These are phyloP conservation scores for Sporothrix brunneoviolacea DNA, from an alignment of 2,329 filamentous ascomycete genomes.

Conservation along the genomic window DNA sequence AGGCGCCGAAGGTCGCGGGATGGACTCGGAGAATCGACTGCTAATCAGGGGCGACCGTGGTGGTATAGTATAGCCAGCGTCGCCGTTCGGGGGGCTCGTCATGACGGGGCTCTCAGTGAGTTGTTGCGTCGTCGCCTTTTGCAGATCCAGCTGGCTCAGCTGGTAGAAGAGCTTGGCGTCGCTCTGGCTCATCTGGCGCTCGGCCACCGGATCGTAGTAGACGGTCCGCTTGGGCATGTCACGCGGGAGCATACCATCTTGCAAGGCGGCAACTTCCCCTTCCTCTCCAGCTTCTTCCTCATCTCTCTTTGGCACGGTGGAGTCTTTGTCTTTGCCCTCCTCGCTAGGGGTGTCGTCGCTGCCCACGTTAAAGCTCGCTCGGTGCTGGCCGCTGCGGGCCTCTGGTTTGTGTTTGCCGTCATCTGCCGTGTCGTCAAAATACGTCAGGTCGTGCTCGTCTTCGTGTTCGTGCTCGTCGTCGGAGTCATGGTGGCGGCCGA, in stretches of 20 bases:
- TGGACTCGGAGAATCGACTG: constrained; percentile 5
- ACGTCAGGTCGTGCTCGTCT: background rate
- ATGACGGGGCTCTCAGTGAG: constrained; percentile 43
- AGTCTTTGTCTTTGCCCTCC: background rate
- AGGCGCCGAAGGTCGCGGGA: background rate
- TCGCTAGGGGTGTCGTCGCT: constrained; percentile 3
- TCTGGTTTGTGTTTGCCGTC: background rate
- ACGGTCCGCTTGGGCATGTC: constrained; percentile 66
- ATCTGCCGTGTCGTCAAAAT: background rate
- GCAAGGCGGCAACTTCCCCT: constrained; percentile 22
- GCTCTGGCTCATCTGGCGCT: constrained; percentile 88
- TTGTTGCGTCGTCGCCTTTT: constrained; percentile 30
- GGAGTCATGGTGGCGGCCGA: background rate
- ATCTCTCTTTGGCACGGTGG: background rate
- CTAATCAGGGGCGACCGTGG: constrained; percentile 15
- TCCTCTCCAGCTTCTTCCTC: background rate
- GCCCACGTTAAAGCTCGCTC: constrained; percentile 5
- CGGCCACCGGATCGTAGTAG: constrained; percentile 87
- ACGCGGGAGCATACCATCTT: constrained; percentile 53
- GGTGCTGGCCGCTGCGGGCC: background rate
- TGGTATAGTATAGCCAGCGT: background rate
- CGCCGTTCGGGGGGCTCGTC: constrained; percentile 1
- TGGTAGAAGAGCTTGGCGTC: constrained; percentile 97
- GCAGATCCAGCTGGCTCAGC: constrained; percentile 63
- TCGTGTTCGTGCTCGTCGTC: background rate